Base-by-base conservation (phyloP, 257 asterid species). In the Solanum chmielewskii region DNA sequence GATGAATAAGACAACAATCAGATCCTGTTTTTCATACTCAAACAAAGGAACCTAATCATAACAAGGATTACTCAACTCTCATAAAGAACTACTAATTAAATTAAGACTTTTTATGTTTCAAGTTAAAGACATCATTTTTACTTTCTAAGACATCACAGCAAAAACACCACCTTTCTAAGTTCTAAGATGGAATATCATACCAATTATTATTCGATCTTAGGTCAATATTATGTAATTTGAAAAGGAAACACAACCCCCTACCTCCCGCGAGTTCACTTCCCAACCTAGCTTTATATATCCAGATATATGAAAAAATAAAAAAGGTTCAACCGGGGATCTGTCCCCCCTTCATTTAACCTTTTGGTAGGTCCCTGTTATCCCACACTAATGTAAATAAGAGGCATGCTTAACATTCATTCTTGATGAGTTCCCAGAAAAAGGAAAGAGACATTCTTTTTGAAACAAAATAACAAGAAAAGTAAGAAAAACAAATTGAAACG, bases 1-100 rank as follows among this genome's bases (percentile, higher is more conserved):
- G 82, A 88, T 42, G 92, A 89, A 90, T 71, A 21, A 86, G 84
- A 75, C 47, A 88, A 85, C 47, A n/a, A 88, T 88, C 88, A 89
- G 89, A 86, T 68, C 31, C 73, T 84, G 42, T 49, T 31, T 21
- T 83, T 62, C 77, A 86, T 25, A 83, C 62, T 56, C 74, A 16
- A 31, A 23, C 75, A 88, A 21, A 84, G 44, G 60, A 74, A 85
- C 71, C 78, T 18, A n/a, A 25, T 71, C 64, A 77, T 66, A 71
- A 78, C 68, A 74, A 69, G 64, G n/a, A 78, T 42, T 66, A 85
- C 42, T 66, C 23, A 4, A 9, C 87, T 56, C 66, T 16, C 56
- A 70, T 20, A n/a, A 27, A 45, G 6, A 44, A 68, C 44, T 85
- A 68, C 69, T 41, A 85, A 35, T 66, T 31, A 16, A 39, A 85